Conservation (phyloP, 2,329 filamentous ascomycete species). For the Exophiala mesophila region DNA sequence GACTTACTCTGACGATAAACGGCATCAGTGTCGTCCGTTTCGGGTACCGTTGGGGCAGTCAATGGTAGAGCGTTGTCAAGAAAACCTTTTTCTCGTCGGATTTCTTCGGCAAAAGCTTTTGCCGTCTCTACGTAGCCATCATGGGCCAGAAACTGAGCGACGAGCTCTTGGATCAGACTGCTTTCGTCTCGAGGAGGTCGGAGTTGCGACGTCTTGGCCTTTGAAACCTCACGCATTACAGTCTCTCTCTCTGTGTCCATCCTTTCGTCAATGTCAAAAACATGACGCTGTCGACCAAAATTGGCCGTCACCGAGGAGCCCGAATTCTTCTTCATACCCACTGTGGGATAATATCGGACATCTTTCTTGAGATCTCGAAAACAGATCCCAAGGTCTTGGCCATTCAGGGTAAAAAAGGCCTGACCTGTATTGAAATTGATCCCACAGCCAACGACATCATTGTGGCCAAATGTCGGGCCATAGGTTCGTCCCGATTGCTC, state of each 20-base stretch:
- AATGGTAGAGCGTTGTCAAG: slow-evolving; percentile 55
- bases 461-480: slow-evolving; percentile 54
- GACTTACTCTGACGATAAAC: slow-evolving; percentile 77
- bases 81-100: slow-evolving; percentile 66
- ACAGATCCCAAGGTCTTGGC: slow-evolving; percentile 51
- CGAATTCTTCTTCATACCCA: slow-evolving; percentile 61
- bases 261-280: slow-evolving; percentile 85
- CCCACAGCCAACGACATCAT: slow-evolving; percentile 61
- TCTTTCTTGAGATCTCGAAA: slow-evolving; percentile 41
- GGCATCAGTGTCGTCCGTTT: slow-evolving; percentile 71
- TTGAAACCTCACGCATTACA: slow-evolving; percentile 59
- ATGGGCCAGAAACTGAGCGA: slow-evolving; percentile 85
- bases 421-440: slow-evolving; percentile 58
- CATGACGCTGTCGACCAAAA: slow-evolving; percentile 68
- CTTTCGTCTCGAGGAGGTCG: slow-evolving; percentile 59
- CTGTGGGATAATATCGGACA: slow-evolving; percentile 48
- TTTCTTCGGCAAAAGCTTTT: slow-evolving; percentile 77
- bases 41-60: slow-evolving; percentile 54
- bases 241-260: slow-evolving; percentile 58
- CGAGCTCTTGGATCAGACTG: slow-evolving; percentile 73
- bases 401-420: slow-evolving; percentile 64
- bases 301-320: slow-evolving; percentile 56
- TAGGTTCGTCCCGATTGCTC: slow-evolving; percentile 53
- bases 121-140: slow-evolving; percentile 95
- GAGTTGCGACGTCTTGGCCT: slow-evolving; percentile 54